phyloP scores from a whole-genome alignment of 2,329 filamentous ascomycete genomes.

The Clarireedia hainanense region DNA sequence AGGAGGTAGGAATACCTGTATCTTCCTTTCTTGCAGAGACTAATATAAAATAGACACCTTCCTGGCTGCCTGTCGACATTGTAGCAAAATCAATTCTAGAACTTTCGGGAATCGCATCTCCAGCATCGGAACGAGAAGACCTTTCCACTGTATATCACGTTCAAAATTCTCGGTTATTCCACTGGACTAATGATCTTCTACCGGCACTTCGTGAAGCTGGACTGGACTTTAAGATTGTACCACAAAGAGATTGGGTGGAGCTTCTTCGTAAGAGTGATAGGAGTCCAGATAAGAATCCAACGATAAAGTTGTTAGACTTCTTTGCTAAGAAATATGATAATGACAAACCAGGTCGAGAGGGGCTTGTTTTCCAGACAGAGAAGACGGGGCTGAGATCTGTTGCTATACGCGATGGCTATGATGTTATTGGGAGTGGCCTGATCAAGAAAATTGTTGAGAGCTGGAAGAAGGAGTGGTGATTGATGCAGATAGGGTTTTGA shows the following conservation, averaged over 20 bases:
- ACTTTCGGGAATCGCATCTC: conserved; percentile 24
- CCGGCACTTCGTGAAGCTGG: conserved; percentile 40
- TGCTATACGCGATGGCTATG: conserved; percentile 29
- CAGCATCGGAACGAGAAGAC: conserved; percentile 3
- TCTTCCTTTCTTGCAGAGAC: not conserved
- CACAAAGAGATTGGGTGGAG: conserved; percentile 38
- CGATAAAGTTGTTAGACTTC: conserved; percentile 45
- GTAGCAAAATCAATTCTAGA: conserved; percentile 36
- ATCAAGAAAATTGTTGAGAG: conserved; percentile 32
- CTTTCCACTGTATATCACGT: conserved; percentile 38
- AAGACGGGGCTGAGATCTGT: conserved; percentile 21
- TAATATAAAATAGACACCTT: conserved; percentile 23
- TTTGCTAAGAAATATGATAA: conserved; percentile 44
- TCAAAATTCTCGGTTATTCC: conserved; percentile 39
- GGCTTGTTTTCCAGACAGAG: conserved; percentile 33
- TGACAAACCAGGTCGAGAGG: conserved; percentile 31
- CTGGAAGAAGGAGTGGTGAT: conserved; percentile 22
- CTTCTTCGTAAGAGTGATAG: conserved; percentile 37
- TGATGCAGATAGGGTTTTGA: not conserved
- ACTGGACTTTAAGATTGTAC: conserved; percentile 37
- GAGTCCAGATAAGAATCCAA: conserved; percentile 42
- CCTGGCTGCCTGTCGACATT: conserved; percentile 40
- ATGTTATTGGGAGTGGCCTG: conserved; percentile 33
- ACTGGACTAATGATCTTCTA: conserved; percentile 44
- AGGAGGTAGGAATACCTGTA: conserved; percentile 27